Evolutionary conservation across 768 basidiomycete genomes (phyloP).

Genomic region (Xerocomus potaroensis): DNA sequence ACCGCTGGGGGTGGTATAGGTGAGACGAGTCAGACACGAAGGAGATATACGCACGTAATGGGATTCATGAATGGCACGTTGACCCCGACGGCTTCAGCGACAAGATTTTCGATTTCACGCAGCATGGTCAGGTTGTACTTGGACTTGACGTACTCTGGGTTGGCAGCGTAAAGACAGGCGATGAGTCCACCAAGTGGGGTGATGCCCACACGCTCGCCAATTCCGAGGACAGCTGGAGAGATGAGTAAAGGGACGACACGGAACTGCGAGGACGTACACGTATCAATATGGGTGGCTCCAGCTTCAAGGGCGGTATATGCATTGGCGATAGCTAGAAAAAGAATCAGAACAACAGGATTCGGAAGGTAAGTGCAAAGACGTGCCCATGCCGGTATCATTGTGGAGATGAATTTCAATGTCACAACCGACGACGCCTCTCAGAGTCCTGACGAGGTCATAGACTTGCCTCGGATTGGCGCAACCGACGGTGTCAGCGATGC

Average conservation of each 20-base stretch:
- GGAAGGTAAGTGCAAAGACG: constrained; percentile 13
- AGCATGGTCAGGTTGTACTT: constrained; percentile 99
- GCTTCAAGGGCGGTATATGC: constrained; percentile 98
- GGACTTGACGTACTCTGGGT: constrained; percentile 98
- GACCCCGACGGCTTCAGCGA: constrained; percentile 98
- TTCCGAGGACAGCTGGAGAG: constrained; percentile 80
- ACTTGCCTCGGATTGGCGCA: constrained; percentile 99
- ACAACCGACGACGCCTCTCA: constrained; percentile 93
- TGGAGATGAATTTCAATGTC: constrained; percentile 99
- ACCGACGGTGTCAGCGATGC: constrained; percentile 98
- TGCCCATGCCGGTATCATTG: constrained; percentile 97
- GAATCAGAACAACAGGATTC: constrained; percentile 2
- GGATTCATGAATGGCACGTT: constrained; percentile 97
- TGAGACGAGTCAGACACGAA: not conserved
- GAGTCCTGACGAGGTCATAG: constrained; percentile 94
- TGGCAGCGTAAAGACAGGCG: constrained; percentile 93
- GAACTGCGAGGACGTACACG: constrained; percentile 54
- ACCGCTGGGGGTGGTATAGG: constrained; percentile 51
- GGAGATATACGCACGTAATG: constrained; percentile 58
- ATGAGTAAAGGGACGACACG: not conserved
- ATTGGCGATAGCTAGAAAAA: constrained; percentile 81
- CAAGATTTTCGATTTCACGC: constrained; percentile 97
- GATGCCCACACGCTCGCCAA: constrained; percentile 98
- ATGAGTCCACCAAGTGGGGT: constrained; percentile 96
- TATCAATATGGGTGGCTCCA: constrained; percentile 98